Evolutionary conservation across 257 asterid genomes (phyloP), one percentile per base, ranked within the genome.

Genomic region (Haberlea rhodopensis): DNA sequence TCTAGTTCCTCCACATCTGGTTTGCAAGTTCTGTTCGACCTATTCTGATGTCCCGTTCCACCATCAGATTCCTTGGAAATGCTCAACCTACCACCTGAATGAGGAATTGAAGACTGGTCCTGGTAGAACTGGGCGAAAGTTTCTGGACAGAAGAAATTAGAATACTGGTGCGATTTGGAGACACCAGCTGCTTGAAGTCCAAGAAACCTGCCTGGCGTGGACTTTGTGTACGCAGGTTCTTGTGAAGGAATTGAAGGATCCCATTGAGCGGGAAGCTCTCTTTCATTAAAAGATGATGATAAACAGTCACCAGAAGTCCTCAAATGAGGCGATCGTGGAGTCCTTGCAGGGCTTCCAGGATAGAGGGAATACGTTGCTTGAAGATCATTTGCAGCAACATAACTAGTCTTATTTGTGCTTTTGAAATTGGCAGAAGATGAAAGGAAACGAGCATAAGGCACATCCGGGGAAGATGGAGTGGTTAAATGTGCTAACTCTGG

Each of bases 381-480:
- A 62, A 87, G 86, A 74, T 88, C 94, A 66, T 69, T 81, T 69
- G 79, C 74, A 68, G 76, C 52, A 22, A 53, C 57, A 67, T 68
- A 77, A 51, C 78, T 76, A 23, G 79, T 64, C 54, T 79, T 87
- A 27, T 69, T 71, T 15, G 73, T 24, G 26, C 60, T 51, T 70
- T 80, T 85, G 15, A 83, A 66, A 37, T 78, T 76, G 53, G 77
- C 73, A 3, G 89, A 80, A 25, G 95, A 84, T 8, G 90, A 79
- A 48, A 89, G 95, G 71, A 89, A 86, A 70, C 64, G 90, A 25
- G 96, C 95, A 8, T 74, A 89, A 58, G 96, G 96, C 70, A 89
- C 97, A 8, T 89, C 97, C 0, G 97, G 97, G 23, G 97, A 89
- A 71, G 95, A 89, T n/a, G 97, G 97, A 18, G 97, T 87, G 29